phyloP scores from a whole-genome alignment of 2,329 filamentous ascomycete genomes.

The Ascocoryne sarcoides region DNA sequence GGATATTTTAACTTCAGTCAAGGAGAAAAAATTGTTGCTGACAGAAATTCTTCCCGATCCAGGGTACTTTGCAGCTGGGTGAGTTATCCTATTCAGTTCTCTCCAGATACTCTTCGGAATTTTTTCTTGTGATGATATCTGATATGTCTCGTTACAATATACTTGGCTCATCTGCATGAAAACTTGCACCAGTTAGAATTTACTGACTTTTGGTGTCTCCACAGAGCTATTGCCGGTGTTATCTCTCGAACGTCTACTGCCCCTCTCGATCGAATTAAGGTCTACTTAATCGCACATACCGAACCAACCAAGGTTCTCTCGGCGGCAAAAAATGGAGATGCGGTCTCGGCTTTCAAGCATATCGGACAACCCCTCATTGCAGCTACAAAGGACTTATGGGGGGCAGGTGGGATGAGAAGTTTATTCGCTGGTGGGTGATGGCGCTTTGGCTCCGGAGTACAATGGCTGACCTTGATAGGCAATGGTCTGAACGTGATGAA shows the following conservation, averaged over 20 bases:
- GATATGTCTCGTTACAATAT: too few species aligned
- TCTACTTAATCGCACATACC: conserved; percentile 92
- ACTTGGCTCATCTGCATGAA: too few species aligned
- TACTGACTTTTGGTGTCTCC: not conserved
- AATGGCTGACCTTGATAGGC: conserved; percentile 42
- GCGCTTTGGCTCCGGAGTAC: conserved; percentile 4
- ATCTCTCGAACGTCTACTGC: conserved; percentile 93
- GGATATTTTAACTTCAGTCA: conserved; percentile 8
- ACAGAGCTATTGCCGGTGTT: conserved; percentile 78
- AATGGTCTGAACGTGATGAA: conserved; percentile 96
- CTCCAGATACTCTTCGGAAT: not conserved
- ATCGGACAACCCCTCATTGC: conserved; percentile 61
- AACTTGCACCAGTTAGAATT: too few species aligned
- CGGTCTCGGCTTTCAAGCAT: conserved; percentile 50
- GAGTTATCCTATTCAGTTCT: not conserved
- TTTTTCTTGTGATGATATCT: too few species aligned
- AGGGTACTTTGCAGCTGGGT: conserved; percentile 91
- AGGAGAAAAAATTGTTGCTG: conserved; percentile 24
- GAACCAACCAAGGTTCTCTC: conserved; percentile 48
- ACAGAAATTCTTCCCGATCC: conserved; percentile 56
- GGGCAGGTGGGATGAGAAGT: conserved; percentile 75
- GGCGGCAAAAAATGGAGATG: conserved; percentile 62
- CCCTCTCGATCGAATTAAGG: conserved; percentile 91
- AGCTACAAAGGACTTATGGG: conserved; percentile 73
- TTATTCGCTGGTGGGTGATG: conserved; percentile 74